These are phyloP conservation scores for Amoeboaphelidium protococcarum DNA, from an alignment of 371 early-diverging fungal genomes.

Conservation along the genomic window DNA sequence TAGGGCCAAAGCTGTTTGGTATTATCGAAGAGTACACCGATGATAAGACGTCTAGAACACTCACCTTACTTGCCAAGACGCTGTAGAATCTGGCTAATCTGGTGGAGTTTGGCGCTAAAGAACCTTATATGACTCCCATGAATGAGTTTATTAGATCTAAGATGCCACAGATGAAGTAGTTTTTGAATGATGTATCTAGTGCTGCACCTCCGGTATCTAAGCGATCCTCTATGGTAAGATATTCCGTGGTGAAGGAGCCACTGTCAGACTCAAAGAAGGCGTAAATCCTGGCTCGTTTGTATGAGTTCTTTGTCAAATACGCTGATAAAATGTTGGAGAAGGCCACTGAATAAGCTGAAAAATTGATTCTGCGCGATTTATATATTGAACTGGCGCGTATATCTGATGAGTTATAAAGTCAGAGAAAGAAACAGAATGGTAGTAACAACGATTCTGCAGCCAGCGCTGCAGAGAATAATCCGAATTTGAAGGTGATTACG, in stretches of 20 bases:
- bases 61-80: conserved; percentile 3
- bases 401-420: too few relatives aligned
- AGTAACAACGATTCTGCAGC: too few relatives aligned
- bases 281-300: not conserved
- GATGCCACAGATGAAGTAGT: not conserved
- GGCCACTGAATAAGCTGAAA: not conserved
- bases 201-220: not conserved
- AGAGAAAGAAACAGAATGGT: too few relatives aligned
- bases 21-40: not conserved
- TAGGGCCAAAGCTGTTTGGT: conserved; percentile 5
- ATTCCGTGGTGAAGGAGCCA: not conserved
- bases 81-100: conserved; percentile 3
- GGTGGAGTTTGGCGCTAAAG: conserved; percentile 2
- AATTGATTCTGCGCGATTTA: too few relatives aligned
- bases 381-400: too few relatives aligned
- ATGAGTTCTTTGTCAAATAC: not conserved
- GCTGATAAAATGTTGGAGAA: not conserved
- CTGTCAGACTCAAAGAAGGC: not conserved
- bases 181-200: not conserved
- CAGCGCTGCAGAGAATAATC: too few relatives aligned
- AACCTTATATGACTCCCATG: conserved; percentile 4
- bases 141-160: not conserved
- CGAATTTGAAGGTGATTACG: too few relatives aligned
- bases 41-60: not conserved
- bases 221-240: too few relatives aligned